Percentiles rank a stretch among this genome's conserved stretches.
Evolutionary conservation across 768 basidiomycete species (phyloP).

Genomic region (Glaciozyma martinii): DNA sequence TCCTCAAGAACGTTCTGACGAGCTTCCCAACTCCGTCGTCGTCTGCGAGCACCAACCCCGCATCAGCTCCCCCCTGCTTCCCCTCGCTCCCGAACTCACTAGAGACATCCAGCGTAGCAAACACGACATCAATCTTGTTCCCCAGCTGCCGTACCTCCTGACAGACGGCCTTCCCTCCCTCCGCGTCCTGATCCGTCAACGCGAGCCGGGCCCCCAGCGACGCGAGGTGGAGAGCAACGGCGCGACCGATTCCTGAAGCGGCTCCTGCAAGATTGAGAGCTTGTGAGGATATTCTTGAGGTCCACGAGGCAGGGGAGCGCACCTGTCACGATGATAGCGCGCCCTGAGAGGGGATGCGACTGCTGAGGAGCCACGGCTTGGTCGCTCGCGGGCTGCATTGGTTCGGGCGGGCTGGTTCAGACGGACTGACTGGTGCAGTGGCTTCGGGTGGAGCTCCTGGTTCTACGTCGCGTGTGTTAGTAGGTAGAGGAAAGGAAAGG

Average conservation of each 20-base stretch:
- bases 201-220: constrained; percentile 9
- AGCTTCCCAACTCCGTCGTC: constrained; percentile 21
- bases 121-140: constrained; percentile 8
- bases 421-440: too few relatives aligned
- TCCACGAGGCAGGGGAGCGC: too few relatives aligned
- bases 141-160: constrained; percentile 3
- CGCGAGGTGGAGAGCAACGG: constrained; percentile 15
- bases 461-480: too few relatives aligned
- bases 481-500: too few relatives aligned
- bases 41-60: constrained; percentile 4
- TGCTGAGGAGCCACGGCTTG: too few relatives aligned
- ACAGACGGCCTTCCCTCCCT: constrained; percentile 10
- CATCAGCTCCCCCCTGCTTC: neutral
- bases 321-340: too few relatives aligned
- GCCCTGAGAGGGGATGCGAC: too few relatives aligned
- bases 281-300: too few relatives aligned
- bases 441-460: too few relatives aligned
- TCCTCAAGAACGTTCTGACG: constrained; percentile 22
- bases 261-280: neutral
- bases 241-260: constrained; percentile 13
- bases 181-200: constrained; percentile 6
- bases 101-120: constrained; percentile 8
- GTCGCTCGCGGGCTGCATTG: too few relatives aligned
- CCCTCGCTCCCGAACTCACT: too few relatives aligned
- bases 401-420: too few relatives aligned